phyloP scores from a whole-genome alignment of 805 yeast genomes.

The Cyberlindnera mississippiensis region DNA sequence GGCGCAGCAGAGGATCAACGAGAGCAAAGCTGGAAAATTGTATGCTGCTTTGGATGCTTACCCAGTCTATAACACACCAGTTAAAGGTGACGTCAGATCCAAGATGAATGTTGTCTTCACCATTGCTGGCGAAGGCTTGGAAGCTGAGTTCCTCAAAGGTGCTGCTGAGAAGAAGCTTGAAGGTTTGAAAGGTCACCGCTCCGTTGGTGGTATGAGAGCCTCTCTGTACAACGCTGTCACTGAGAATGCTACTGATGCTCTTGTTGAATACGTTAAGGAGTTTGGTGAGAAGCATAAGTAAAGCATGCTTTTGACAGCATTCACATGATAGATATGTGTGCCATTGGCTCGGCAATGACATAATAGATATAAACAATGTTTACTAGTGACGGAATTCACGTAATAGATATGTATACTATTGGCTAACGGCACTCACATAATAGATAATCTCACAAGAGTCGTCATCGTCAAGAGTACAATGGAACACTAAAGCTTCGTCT shows the following conservation, averaged over 20 bases:
- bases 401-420: too few relatives aligned
- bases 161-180: constrained; percentile 58
- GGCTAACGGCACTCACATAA: constrained; percentile 39
- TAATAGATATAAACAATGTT: too few relatives aligned
- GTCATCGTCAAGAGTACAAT: constrained; percentile 61
- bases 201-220: constrained; percentile 96
- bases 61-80: constrained; percentile 70
- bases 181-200: constrained; percentile 93
- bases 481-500: constrained; percentile 57
- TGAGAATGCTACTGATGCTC: constrained; percentile 12
- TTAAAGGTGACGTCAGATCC: constrained; percentile 61
- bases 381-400: too few relatives aligned
- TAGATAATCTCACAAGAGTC: constrained; percentile 64
- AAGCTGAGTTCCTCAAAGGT: constrained; percentile 61
- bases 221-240: constrained; percentile 88
- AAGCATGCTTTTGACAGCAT: too few relatives aligned
- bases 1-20: constrained; percentile 53
- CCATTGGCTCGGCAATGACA: too few relatives aligned
- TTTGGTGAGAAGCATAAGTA: constrained; percentile 33
- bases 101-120: constrained; percentile 94
- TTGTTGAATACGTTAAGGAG: constrained; percentile 12
- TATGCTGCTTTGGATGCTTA: constrained; percentile 63
- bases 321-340: too few relatives aligned
- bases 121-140: constrained; percentile 57
- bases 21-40: constrained; percentile 56